Conservation (phyloP, 2,329 filamentous ascomycete genomes). For the Beauveria asiatica region DNA sequence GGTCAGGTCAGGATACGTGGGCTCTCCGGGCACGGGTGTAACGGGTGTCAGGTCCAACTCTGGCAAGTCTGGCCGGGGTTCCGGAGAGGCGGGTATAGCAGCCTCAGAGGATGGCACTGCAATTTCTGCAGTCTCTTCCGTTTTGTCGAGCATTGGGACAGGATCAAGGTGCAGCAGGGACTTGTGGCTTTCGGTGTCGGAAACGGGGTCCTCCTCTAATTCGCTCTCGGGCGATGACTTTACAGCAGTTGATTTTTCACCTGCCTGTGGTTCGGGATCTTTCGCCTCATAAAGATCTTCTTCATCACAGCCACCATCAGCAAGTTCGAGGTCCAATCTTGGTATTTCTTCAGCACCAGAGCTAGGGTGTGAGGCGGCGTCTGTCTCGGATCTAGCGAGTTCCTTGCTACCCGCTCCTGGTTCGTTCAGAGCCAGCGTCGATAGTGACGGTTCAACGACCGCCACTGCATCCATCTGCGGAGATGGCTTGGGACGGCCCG, state of each 20-base stretch:
- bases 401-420: not conserved
- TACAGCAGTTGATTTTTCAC: not conserved
- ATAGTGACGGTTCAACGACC: not conserved
- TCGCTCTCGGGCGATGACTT: not conserved
- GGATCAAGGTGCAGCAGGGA: conserved; percentile 31
- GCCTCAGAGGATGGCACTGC: not conserved
- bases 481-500: conserved; percentile 53
- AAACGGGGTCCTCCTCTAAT: conserved; percentile 6
- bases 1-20: conserved; percentile 47
- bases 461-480: not conserved
- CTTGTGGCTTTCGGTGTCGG: conserved; percentile 14
- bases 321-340: not conserved
- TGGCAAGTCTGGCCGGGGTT: not conserved
- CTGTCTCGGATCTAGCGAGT: no score
- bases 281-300: not conserved
- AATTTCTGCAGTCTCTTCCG: not conserved
- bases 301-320: not conserved
- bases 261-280: not conserved
- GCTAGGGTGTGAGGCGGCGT: not conserved
- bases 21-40: conserved; percentile 44
- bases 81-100: not conserved
- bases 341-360: not conserved
- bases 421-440: not conserved
- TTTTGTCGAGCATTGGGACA: conserved; percentile 25
- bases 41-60: conserved; percentile 20